These are phyloP conservation scores for Neofusicoccum laricinum DNA, from an alignment of 2,329 filamentous ascomycete species.

Conservation along the genomic window DNA sequence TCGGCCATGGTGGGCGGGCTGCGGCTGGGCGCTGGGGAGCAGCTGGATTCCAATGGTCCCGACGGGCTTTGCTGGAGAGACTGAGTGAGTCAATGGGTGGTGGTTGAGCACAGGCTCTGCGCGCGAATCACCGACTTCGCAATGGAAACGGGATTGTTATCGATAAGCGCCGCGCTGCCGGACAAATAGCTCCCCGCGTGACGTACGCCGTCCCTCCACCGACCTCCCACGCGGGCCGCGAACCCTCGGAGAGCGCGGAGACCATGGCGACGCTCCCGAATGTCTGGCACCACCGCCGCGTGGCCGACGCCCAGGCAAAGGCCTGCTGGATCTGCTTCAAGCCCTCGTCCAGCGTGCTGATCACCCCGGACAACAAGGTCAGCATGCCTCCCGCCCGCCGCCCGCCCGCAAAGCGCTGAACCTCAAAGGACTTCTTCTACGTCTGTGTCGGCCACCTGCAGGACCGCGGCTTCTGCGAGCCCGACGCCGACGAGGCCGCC, in stretches of 20 bases:
- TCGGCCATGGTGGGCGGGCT: constrained; percentile 5
- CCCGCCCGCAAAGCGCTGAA: not conserved
- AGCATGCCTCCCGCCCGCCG: constrained; percentile 14
- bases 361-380: constrained; percentile 88
- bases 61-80: not conserved
- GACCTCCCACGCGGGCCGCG: not conserved
- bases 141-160: not conserved
- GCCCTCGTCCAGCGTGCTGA: constrained; percentile 79
- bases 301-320: constrained; percentile 79
- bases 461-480: constrained; percentile 74
- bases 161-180: constrained; percentile 3
- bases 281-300: constrained; percentile 78
- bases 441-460: constrained; percentile 80
- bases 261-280: constrained; percentile 57
- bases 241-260: not conserved
- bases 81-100: constrained; percentile 3
- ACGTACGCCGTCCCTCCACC: not conserved
- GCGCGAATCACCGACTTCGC: constrained; percentile 12
- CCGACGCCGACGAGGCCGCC: constrained; percentile 68
- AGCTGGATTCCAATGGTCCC: not conserved
- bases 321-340: constrained; percentile 92
- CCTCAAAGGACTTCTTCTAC: constrained; percentile 79
- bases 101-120: constrained; percentile 4
- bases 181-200: too few species aligned
- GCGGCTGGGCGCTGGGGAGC: not conserved